Evolutionary conservation across 2,329 filamentous ascomycete genomes (phyloP).

Genomic region (Chaetomium sp.): DNA sequence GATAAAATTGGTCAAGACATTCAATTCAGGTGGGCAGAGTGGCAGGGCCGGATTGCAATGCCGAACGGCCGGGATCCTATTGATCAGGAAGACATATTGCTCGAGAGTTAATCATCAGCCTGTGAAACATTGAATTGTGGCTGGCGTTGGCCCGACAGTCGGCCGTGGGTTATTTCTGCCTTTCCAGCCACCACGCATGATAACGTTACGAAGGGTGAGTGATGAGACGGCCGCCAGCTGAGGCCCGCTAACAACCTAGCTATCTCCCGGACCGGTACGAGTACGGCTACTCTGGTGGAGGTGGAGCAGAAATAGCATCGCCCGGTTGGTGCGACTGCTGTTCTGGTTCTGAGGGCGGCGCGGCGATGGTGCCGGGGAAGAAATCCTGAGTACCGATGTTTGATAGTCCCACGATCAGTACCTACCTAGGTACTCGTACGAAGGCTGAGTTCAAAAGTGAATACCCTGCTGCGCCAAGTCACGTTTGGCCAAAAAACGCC

Average conservation of each 20-base stretch:
- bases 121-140: slow-evolving; percentile 2
- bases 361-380: neutral
- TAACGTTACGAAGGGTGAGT: neutral
- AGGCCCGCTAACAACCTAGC: neutral
- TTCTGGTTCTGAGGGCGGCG: neutral
- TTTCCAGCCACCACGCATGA: neutral
- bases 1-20: neutral
- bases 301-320: neutral
- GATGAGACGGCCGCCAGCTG: neutral
- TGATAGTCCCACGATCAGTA: neutral
- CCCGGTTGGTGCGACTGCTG: neutral
- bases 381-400: neutral
- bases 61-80: neutral
- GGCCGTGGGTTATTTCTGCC: neutral
- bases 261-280: neutral
- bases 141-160: neutral
- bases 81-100: neutral
- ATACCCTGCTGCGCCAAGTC: no score
- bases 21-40: neutral
- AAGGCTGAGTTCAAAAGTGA: no score
- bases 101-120: neutral
- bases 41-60: neutral
- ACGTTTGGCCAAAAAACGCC: no score
- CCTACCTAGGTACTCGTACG: no score
- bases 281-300: neutral